Percentiles rank a stretch among this genome's conserved stretches.
Conservation (phyloP, 495 filamentous ascomycete species). For the Parathielavia hyrcaniae region DNA sequence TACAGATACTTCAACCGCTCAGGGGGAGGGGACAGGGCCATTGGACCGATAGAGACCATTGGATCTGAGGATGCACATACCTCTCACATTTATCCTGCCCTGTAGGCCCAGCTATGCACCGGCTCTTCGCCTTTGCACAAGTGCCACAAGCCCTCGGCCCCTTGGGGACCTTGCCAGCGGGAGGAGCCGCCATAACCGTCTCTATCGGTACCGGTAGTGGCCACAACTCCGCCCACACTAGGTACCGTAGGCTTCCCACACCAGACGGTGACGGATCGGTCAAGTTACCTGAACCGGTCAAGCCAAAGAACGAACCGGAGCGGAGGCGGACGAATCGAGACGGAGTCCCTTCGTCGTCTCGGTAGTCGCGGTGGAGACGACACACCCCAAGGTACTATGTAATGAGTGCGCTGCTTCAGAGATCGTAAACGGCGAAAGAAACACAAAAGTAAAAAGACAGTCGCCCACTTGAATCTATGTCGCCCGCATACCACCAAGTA, state of each 20-base stretch:
- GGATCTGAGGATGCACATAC: conserved; percentile 11
- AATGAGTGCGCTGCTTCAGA: no score
- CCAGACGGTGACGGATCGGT: background rate
- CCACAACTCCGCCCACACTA: background rate
- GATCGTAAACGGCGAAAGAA: no score
- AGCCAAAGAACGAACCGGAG: background rate
- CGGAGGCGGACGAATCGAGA: background rate
- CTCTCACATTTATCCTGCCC: conserved; percentile 22
- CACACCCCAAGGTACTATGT: no score
- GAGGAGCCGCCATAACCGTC: background rate
- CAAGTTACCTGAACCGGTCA: background rate
- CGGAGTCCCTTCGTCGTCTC: no score
- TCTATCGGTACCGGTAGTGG: no score
- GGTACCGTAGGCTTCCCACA: background rate
- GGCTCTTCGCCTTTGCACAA: conserved; percentile 25
- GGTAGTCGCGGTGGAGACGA: no score
- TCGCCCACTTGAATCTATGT: no score
- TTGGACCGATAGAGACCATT: background rate
- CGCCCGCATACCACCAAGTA: no score
- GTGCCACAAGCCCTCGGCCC: conserved; percentile 26
- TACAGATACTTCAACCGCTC: background rate
- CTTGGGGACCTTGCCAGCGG: conserved; percentile 12
- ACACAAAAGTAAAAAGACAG: no score
- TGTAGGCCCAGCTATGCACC: conserved; percentile 21
- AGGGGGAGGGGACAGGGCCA: background rate